Conservation (phyloP, 1,284 basidiomycete genomes). For the Pseudozyma flocculosa region DNA sequence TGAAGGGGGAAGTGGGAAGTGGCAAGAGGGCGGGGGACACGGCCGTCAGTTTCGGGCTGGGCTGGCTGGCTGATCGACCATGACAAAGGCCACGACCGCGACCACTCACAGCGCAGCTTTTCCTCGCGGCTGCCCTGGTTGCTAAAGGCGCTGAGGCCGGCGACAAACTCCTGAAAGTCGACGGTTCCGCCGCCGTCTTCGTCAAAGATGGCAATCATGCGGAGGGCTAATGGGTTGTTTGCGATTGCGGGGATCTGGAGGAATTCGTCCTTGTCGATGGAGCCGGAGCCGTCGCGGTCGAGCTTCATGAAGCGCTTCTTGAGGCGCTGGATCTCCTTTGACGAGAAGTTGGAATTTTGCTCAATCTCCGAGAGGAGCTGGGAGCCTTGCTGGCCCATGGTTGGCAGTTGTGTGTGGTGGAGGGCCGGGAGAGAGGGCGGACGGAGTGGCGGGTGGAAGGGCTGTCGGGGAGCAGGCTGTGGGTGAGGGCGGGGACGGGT, state of each 20-base stretch:
- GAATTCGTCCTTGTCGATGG: constrained; percentile 98
- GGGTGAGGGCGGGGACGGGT: not conserved
- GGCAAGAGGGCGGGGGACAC: not conserved
- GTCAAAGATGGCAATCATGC: constrained; percentile 99
- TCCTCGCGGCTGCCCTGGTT: constrained; percentile 93
- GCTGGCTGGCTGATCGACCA: too few relatives aligned
- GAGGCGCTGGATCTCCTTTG: constrained; percentile 66
- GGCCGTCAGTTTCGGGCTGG: too few relatives aligned
- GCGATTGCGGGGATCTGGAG: constrained; percentile 98
- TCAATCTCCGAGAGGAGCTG: constrained; percentile 94
- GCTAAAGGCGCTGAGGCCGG: constrained; percentile 93
- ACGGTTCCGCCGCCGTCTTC: constrained; percentile 97
- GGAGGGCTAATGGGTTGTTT: constrained; percentile 90
- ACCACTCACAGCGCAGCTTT: constrained; percentile 82
- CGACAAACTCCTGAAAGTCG: constrained; percentile 98
- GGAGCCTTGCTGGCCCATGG: constrained; percentile 67
- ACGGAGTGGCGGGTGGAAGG: not conserved
- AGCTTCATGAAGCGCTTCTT: constrained; percentile 99
- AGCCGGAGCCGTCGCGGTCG: constrained; percentile 94
- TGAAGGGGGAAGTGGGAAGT: not conserved
- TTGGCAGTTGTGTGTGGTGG: constrained; percentile 3
- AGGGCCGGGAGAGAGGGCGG: not conserved
- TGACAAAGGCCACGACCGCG: too few relatives aligned
- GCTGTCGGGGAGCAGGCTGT: not conserved
- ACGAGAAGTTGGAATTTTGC: constrained; percentile 74